Evolutionary conservation across 352 stramenopile species (phyloP).

Genomic region (Globisporangium ultimum): DNA sequence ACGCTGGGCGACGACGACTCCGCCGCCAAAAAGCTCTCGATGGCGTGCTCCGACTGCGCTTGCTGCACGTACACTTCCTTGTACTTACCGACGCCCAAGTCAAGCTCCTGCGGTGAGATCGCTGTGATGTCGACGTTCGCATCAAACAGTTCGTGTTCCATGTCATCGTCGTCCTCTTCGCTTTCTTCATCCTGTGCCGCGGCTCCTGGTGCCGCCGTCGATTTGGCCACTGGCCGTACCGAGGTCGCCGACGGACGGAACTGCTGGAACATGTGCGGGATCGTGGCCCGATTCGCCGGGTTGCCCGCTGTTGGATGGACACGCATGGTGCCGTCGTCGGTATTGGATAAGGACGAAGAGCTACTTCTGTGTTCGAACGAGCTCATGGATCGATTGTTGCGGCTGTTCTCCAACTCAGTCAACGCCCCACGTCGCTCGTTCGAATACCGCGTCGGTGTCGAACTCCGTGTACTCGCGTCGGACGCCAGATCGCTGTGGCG

Average conservation of each 20-base stretch:
- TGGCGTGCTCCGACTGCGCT: conserved; percentile 33
- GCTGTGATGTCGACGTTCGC: conserved; percentile 15
- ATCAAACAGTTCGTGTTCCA: conserved; percentile 28
- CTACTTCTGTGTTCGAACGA: conserved; percentile 15
- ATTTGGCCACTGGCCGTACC: conserved; percentile 10
- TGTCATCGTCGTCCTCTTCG: conserved; percentile 13
- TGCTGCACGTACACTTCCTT: conserved; percentile 29
- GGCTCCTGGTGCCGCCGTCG: conserved; percentile 10
- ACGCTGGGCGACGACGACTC: conserved; percentile 14
- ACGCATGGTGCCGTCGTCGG: conserved; percentile 15
- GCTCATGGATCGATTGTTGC: conserved; percentile 23
- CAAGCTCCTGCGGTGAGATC: conserved; percentile 27
- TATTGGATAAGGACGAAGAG: conserved; percentile 25
- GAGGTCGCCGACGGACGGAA: conserved; percentile 44
- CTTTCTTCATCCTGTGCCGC: conserved; percentile 17
- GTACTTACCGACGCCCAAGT: conserved; percentile 60
- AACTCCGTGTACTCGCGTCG: conserved; percentile 19
- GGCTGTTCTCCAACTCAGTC: conserved; percentile 14
- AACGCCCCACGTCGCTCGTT: conserved; percentile 4
- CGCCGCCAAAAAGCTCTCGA: conserved; percentile 46
- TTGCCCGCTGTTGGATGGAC: conserved; percentile 27
- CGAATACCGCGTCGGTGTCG: conserved; percentile 12
- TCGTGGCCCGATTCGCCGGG: conserved; percentile 16
- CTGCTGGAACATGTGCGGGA: conserved; percentile 57
- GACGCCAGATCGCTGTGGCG: conserved; percentile 26